Base-by-base conservation (phyloP, 1,284 basidiomycete species). In the Fomitopsis schrenkii region DNA sequence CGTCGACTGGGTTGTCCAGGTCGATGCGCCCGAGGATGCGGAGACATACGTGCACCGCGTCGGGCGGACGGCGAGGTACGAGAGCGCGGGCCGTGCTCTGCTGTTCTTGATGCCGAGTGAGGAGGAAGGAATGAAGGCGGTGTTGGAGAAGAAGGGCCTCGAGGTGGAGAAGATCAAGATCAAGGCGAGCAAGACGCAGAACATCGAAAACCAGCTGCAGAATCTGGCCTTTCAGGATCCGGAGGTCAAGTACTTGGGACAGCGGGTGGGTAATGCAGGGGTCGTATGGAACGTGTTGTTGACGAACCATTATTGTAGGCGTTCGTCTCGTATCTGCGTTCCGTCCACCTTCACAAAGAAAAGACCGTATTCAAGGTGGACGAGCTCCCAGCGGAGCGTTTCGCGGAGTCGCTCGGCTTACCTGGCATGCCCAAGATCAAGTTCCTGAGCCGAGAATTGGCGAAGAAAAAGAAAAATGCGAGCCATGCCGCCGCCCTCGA, bases 21-120 rank as follows among this genome's bases (percentile, higher is more conserved):
- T 96, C n/a, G 97, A 99, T 74, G 94, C 93, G 28, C 97, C 97
- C 0, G 97, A 99, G 76, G 96, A 98, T 71, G 93, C 91, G n/a
- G 96, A 97, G 63, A 98, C 95, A 12, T 99, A 99, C 74, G 95
- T 99, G 54, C 97, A 99, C 74, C 88, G 97, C 28, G 97, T 99
- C 1, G 97, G 97, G 1, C 83, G 97, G 58, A 99, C 97, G 9
- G 97, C 97, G 41, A 82, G 97, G 54, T 98, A 98, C 73, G 89
- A 96, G 70, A 90, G 90, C 64, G 89, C 91, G 44, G 97, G 97
- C 1, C 95, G 95, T 72, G 90, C 87, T 0, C 75, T 99, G 58
- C 76, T 97, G 63, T 81, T 99, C 59, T 76, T 98, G 14, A 77
- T 90, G 66, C 96, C 97, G 1, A 95, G 89, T 70, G 97, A 99